A percentile compares a stretch with the other conserved stretches of the same genome.
phyloP scores from a whole-genome alignment of 352 stramenopile species.

The Blastocystis sp. region DNA sequence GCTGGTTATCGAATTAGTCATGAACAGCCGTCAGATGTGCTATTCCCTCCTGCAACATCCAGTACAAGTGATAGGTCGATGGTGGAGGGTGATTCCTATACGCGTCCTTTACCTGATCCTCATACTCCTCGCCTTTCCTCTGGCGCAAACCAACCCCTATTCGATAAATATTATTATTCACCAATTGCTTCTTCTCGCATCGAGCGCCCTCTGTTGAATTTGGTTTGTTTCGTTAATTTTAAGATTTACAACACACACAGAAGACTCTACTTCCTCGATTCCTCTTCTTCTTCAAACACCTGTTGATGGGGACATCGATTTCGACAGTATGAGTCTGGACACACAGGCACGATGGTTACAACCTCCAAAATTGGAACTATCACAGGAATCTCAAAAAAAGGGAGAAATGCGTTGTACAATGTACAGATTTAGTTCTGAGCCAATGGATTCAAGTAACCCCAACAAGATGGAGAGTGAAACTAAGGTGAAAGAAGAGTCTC shows the following conservation, averaged over 20 bases:
- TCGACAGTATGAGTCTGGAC: not conserved
- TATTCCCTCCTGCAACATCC: no score
- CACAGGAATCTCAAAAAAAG: not conserved
- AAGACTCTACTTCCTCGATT: no score
- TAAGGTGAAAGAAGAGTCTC: no score
- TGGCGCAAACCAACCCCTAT: not conserved
- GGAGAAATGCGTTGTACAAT: not conserved
- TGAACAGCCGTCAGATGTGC: not conserved
- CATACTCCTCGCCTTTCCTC: not conserved
- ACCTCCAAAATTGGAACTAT: not conserved
- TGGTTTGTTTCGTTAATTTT: not conserved
- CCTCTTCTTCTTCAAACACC: not conserved
- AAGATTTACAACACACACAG: no score
- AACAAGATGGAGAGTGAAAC: not conserved
- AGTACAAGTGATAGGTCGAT: no score
- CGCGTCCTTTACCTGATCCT: not conserved
- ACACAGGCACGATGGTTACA: not conserved
- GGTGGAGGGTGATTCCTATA: no score
- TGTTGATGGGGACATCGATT: not conserved
- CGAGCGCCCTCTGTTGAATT: not conserved
- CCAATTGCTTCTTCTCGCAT: not conserved
- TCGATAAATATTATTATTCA: conserved; percentile 18
- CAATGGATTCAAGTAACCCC: not conserved
- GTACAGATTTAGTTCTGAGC: not conserved
- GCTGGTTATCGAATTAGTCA: conserved; percentile 9